Evolutionary conservation across 108 stramenopile species (phyloP).

Genomic region (Nannochloropsis granulata): DNA sequence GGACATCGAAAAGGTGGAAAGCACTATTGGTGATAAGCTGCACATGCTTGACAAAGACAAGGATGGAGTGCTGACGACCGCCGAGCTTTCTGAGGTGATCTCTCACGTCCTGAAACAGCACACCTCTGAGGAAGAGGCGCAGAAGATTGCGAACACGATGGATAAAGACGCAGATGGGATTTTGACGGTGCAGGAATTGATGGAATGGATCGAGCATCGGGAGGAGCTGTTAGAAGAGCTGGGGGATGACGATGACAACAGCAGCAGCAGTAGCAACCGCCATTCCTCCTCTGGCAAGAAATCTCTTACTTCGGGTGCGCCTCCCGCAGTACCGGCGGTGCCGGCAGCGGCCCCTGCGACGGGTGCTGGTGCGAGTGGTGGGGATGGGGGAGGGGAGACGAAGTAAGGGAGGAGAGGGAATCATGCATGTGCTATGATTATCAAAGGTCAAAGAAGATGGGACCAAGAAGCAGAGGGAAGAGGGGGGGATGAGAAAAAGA

Average conservation of each 20-base stretch:
- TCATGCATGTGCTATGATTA: too few species aligned
- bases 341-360: too few species aligned
- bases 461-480: too few species aligned
- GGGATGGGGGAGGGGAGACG: too few species aligned
- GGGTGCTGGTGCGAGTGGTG: too few species aligned
- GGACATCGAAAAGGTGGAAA: slow-evolving; percentile 66
- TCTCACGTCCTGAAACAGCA: slow-evolving; percentile 50
- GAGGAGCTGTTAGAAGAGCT: background rate
- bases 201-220: background rate
- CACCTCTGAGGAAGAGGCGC: background rate
- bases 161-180: background rate
- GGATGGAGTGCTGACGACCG: slow-evolving; percentile 64
- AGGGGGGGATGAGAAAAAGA: too few species aligned
- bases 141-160: background rate
- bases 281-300: too few species aligned
- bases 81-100: slow-evolving; percentile 64
- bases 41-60: slow-evolving; percentile 86
- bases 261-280: too few species aligned
- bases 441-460: too few species aligned
- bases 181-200: background rate
- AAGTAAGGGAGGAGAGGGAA: too few species aligned
- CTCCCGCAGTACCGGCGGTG: too few species aligned
- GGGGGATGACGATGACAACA: background rate
- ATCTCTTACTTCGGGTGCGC: too few species aligned
- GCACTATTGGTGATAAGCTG: slow-evolving; percentile 83